These are phyloP conservation scores for Arxiozyma telluris DNA, from an alignment of 1,139 yeast species.

Conservation along the genomic window DNA sequence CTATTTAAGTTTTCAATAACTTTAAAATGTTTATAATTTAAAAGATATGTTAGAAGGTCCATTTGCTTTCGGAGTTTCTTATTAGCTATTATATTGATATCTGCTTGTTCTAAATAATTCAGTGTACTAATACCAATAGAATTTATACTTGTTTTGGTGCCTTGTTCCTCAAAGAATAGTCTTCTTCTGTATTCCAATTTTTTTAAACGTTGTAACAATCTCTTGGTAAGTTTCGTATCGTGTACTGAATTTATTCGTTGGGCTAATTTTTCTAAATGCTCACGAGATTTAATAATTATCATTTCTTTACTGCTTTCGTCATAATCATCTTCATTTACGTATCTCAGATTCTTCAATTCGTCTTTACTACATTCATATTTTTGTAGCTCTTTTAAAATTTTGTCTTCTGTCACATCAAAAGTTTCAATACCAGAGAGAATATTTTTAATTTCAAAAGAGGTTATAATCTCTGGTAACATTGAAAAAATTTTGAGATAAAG, in stretches of 20 bases:
- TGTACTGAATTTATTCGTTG: slow-evolving; percentile 26
- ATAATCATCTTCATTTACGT: slow-evolving; percentile 8
- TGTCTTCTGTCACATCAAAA: slow-evolving; percentile 35
- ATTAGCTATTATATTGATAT: slow-evolving; percentile 8
- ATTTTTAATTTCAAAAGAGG: slow-evolving; percentile 55
- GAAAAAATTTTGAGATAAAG: slow-evolving; percentile 10
- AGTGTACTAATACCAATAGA: slow-evolving; percentile 16
- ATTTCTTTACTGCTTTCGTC: background rate
- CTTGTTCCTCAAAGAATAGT: slow-evolving; percentile 15
- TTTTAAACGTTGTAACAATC: slow-evolving; percentile 14
- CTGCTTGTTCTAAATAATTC: slow-evolving; percentile 16
- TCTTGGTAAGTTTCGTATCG: slow-evolving; percentile 22
- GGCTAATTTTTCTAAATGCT: slow-evolving; percentile 26
- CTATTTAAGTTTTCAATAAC: slow-evolving; percentile 13
- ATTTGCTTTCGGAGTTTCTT: slow-evolving; percentile 18
- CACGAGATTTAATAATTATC: slow-evolving; percentile 3
- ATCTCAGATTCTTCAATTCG: slow-evolving; percentile 23
- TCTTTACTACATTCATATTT: slow-evolving; percentile 32
- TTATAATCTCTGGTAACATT: slow-evolving; percentile 35
- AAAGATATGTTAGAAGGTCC: slow-evolving; percentile 19
- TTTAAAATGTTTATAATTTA: slow-evolving; percentile 18
- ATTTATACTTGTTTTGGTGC: slow-evolving; percentile 8
- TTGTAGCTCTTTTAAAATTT: slow-evolving; percentile 34
- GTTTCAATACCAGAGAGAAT: slow-evolving; percentile 39
- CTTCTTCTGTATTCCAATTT: slow-evolving; percentile 22